These are phyloP conservation scores for Kodamaea fungicola DNA, from an alignment of 1,139 yeast species.

Conservation along the genomic window DNA sequence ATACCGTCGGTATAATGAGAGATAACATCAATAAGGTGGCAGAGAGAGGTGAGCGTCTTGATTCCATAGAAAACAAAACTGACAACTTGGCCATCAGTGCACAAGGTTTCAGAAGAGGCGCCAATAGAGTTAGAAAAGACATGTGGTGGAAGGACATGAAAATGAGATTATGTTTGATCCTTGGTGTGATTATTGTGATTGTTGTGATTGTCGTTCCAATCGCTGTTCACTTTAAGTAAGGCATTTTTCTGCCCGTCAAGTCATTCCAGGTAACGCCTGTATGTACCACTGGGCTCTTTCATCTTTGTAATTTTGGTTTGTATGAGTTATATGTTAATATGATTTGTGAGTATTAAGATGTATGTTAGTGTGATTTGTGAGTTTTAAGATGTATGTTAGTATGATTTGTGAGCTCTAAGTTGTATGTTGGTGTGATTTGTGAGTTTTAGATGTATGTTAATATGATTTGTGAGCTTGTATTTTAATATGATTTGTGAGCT, in stretches of 20 bases:
- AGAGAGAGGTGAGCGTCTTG: conserved; percentile 90
- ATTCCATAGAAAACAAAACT: conserved; percentile 89
- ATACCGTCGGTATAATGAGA: conserved; percentile 97
- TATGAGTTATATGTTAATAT: not conserved
- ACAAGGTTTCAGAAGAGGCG: conserved; percentile 94
- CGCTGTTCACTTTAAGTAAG: conserved; percentile 74
- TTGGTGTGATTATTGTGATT: conserved; percentile 74
- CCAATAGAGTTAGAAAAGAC: conserved; percentile 95
- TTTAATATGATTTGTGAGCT: not conserved
- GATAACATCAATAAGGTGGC: conserved; percentile 96
- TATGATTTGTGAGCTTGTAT: too few species aligned
- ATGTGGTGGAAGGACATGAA: conserved; percentile 99
- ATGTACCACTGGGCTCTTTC: not conserved
- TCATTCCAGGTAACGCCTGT: not conserved
- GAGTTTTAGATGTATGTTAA: too few species aligned
- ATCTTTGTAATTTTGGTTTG: not conserved
- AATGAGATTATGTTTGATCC: conserved; percentile 88
- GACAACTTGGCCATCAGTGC: conserved; percentile 92
- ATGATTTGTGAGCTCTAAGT: too few species aligned
- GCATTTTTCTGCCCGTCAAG: not conserved
- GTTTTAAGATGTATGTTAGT: not conserved
- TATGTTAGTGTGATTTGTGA: too few species aligned
- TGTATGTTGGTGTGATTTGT: too few species aligned
- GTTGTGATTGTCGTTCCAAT: conserved; percentile 92
- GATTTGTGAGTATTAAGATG: too few species aligned